Conservation (phyloP, 441 rosid genomes). For the Francoa sonchifolia region DNA sequence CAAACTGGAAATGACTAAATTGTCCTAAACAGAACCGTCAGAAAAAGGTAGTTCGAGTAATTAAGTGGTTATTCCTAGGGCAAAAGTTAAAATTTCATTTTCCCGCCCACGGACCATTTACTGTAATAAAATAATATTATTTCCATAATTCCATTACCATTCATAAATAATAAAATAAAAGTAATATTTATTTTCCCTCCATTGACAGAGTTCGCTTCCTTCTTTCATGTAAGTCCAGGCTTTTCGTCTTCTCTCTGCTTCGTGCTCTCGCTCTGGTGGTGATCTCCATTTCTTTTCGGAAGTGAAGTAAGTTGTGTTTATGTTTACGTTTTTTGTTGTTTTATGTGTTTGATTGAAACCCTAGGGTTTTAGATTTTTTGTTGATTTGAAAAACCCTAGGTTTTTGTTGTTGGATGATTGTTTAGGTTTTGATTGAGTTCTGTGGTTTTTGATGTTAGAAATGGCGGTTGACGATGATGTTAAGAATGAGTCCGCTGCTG, state of each 20-base stretch:
- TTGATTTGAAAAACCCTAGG: background rate
- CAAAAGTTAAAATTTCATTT: constrained; percentile 11
- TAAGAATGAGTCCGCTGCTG: constrained; percentile 37
- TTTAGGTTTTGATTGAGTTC: background rate
- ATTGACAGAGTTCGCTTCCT: too few relatives aligned
- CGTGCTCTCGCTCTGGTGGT: too few relatives aligned
- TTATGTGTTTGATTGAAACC: constrained; percentile 13
- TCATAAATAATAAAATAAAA: background rate
- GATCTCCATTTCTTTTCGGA: too few relatives aligned
- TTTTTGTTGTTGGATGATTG: background rate
- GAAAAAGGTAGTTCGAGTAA: constrained; percentile 6
- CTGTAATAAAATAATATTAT: too few relatives aligned
- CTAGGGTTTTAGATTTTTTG: background rate
- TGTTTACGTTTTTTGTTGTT: background rate
- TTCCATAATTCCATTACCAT: too few relatives aligned
- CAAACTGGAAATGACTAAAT: too few relatives aligned
- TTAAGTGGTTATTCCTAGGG: constrained; percentile 12
- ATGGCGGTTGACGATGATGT: constrained; percentile 22
- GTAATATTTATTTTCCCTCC: background rate
- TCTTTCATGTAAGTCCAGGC: too few relatives aligned
- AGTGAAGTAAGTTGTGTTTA: background rate
- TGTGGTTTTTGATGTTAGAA: constrained; percentile 19
- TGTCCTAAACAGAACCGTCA: too few relatives aligned
- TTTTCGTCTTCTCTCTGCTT: too few relatives aligned
- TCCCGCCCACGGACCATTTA: constrained; percentile 36